phyloP scores from a whole-genome alignment of 257 asterid species.

The Solanum tacnaense region DNA sequence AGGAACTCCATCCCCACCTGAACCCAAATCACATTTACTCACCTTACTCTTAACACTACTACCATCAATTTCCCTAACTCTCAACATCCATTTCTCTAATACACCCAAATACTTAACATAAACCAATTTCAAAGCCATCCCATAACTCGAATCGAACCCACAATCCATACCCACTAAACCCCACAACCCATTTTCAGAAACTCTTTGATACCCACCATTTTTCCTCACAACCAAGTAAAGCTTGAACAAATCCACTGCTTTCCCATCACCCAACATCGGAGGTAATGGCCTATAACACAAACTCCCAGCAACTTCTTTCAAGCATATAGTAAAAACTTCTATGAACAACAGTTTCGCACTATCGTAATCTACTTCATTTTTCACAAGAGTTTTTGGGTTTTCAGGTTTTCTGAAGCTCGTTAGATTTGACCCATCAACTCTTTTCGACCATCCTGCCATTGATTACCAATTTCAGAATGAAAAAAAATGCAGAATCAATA shows the following conservation, averaged over 20 bases:
- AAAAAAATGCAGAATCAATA: background rate
- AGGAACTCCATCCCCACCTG: background rate
- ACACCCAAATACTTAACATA: constrained; percentile 36
- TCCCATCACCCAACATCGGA: constrained; percentile 43
- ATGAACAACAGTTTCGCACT: background rate
- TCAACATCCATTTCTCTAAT: constrained; percentile 34
- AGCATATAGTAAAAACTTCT: constrained; percentile 15
- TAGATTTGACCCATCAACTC: constrained; percentile 32
- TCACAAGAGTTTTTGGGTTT: background rate
- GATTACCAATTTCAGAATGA: constrained; percentile 10
- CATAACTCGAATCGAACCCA: constrained; percentile 26
- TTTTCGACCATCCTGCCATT: constrained; percentile 60
- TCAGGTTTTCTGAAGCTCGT: constrained; percentile 8
- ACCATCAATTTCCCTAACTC: background rate
- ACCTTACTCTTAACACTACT: background rate
- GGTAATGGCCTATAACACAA: constrained; percentile 39
- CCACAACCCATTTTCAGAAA: constrained; percentile 23
- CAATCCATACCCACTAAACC: constrained; percentile 34
- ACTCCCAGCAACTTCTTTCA: constrained; percentile 16
- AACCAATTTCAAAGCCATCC: constrained; percentile 42
- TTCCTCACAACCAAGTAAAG: constrained; percentile 32
- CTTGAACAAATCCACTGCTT: constrained; percentile 43
- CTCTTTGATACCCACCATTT: constrained; percentile 32
- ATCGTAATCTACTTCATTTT: background rate
- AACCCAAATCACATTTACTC: background rate